Conservation (phyloP, 2,329 filamentous ascomycete genomes). For the Alternaria triticimaculans region DNA sequence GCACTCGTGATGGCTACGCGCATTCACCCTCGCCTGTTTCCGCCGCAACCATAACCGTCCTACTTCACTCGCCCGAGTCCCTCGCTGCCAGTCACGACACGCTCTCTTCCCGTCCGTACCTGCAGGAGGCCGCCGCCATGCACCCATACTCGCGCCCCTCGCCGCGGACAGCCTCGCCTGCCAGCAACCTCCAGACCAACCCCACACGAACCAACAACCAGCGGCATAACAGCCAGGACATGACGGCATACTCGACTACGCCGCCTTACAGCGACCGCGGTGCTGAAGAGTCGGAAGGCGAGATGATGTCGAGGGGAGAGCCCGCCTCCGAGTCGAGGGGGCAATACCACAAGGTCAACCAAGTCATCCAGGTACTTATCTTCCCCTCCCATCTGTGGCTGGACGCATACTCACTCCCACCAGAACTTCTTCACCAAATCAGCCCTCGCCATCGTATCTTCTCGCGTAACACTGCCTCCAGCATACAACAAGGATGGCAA, state of each 20-base stretch:
- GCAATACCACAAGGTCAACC: constrained; percentile 73
- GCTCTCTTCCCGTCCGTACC: constrained; percentile 17
- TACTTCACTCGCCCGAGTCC: constrained; percentile 15
- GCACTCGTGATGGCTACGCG: constrained; percentile 49
- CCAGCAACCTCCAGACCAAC: constrained; percentile 74
- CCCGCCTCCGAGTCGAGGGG: constrained; percentile 39
- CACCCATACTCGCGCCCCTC: constrained; percentile 82
- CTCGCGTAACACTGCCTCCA: constrained; percentile 73
- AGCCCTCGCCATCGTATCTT: constrained; percentile 81
- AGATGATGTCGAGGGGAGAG: constrained; percentile 48
- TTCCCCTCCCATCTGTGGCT: background rate
- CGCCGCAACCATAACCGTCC: constrained; percentile 43
- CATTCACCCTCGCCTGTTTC: constrained; percentile 40
- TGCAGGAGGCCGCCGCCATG: constrained; percentile 62
- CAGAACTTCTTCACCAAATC: constrained; percentile 94
- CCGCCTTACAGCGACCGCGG: constrained; percentile 58
- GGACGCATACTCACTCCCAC: constrained; percentile 28
- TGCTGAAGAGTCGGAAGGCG: constrained; percentile 58
- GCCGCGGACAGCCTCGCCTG: constrained; percentile 75
- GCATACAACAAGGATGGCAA: constrained; percentile 63
- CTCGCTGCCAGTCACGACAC: constrained; percentile 13
- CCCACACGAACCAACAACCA: constrained; percentile 73
- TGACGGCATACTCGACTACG: constrained; percentile 61
- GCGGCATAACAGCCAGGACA: constrained; percentile 66
- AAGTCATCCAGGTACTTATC: constrained; percentile 81